Evolutionary conservation across 2,329 filamentous ascomycete species (phyloP).

Genomic region (Diaporthe citriasiana): DNA sequence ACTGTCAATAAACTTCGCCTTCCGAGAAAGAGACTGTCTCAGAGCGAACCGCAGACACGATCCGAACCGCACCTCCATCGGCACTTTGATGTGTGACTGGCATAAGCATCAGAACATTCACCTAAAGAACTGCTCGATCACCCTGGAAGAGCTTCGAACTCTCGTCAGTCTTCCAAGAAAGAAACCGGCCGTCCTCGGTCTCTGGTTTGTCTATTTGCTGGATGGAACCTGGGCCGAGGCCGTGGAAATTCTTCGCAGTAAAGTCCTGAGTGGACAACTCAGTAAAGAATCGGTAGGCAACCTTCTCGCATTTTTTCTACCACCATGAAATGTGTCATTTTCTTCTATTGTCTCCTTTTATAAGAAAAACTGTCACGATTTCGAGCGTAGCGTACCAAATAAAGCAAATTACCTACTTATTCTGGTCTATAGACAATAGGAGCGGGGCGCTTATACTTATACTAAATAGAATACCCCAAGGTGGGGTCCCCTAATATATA

Average conservation of each 20-base stretch:
- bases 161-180: background rate
- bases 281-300: conserved; percentile 13
- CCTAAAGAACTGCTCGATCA: conserved; percentile 10
- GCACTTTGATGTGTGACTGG: background rate
- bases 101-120: background rate
- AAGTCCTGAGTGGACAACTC: background rate
- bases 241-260: background rate
- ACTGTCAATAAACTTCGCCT: conserved; percentile 8
- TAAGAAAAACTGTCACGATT: no score
- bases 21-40: background rate
- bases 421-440: no score
- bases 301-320: background rate
- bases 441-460: no score
- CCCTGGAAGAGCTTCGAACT: background rate
- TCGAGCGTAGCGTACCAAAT: no score
- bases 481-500: no score
- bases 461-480: no score
- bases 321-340: background rate
- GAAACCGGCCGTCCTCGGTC: background rate
- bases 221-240: conserved; percentile 8
- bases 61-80: conserved; percentile 5
- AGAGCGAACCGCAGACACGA: background rate
- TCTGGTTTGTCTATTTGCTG: conserved; percentile 6
- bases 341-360: background rate
- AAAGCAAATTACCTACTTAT: no score